Percentiles rank a stretch among this genome's conserved stretches.
These are phyloP conservation scores for Phytophthora boehmeriae DNA, from an alignment of 352 stramenopile genomes.

Conservation along the genomic window DNA sequence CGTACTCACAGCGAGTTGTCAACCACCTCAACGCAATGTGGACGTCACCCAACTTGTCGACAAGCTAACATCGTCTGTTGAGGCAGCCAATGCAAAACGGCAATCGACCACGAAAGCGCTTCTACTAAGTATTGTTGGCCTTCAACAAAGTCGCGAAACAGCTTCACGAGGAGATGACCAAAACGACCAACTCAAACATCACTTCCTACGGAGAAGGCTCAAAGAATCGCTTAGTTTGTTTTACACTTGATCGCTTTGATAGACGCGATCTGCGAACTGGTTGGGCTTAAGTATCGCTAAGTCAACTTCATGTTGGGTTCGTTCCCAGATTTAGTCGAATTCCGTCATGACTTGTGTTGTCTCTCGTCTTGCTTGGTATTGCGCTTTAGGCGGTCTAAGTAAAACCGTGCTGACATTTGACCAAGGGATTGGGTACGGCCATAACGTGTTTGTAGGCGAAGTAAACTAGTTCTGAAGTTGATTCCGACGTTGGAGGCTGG, in stretches of 20 bases:
- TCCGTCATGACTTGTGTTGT: conserved; percentile 8
- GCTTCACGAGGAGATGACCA: not conserved
- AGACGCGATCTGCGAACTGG: conserved; percentile 12
- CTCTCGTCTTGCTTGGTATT: not conserved
- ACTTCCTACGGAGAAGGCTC: too few species aligned
- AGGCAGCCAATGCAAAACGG: not conserved
- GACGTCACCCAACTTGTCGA: not conserved
- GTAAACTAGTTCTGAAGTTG: not conserved
- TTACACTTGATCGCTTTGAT: conserved; percentile 14
- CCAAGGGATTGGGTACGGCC: not conserved
- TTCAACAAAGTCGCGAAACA: not conserved
- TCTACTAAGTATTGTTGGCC: not conserved
- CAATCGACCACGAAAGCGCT: not conserved
- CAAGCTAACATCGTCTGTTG: not conserved
- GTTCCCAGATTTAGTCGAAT: conserved; percentile 8
- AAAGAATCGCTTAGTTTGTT: not conserved
- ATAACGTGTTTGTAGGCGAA: not conserved
- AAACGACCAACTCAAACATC: too few species aligned
- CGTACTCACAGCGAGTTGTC: too few species aligned
- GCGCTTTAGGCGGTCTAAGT: conserved; percentile 10
- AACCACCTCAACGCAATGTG: too few species aligned
- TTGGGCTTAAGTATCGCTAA: conserved; percentile 15
- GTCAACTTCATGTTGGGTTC: conserved; percentile 18
- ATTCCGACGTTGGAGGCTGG: conserved; percentile 1
- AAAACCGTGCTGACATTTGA: conserved; percentile 8